A percentile compares a stretch with the other conserved stretches of the same genome.
Evolutionary conservation across 2,329 filamentous ascomycete species (phyloP).

Genomic region (Colletotrichum destructivum): DNA sequence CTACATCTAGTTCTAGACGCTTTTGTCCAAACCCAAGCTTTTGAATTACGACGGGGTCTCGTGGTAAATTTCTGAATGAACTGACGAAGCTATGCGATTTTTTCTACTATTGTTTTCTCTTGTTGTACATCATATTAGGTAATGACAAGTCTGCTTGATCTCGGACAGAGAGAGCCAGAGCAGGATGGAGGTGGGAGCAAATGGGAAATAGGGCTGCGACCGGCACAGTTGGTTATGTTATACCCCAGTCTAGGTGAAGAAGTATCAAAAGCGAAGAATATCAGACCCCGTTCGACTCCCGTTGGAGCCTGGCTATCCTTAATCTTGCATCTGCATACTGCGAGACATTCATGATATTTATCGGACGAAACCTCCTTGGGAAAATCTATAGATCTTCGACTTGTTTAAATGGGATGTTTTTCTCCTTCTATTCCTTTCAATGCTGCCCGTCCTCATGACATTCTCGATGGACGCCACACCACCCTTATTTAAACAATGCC

Average conservation of each 20-base stretch:
- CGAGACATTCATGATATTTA: background rate
- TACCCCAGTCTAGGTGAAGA: conserved; percentile 19
- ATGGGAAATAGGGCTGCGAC: conserved; percentile 1
- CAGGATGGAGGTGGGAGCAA: background rate
- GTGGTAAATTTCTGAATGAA: conserved; percentile 13
- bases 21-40: background rate
- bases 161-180: background rate
- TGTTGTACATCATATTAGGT: conserved; percentile 1
- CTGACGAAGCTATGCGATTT: conserved; percentile 30
- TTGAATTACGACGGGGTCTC: too few relatives aligned
- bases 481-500: background rate
- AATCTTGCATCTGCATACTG: too few relatives aligned
- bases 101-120: conserved; percentile 2
- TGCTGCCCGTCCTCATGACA: background rate
- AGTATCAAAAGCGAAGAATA: conserved; percentile 3
- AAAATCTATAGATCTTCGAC: too few relatives aligned
- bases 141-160: background rate
- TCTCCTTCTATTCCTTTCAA: background rate
- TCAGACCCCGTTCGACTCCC: background rate
- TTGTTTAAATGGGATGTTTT: too few relatives aligned
- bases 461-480: background rate
- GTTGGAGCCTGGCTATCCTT: background rate
- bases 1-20: background rate
- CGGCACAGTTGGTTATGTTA: conserved; percentile 13
- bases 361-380: too few relatives aligned